Evolutionary conservation across 2,329 filamentous ascomycete species (phyloP).

Genomic region (Cladosporium sphaerospermum): DNA sequence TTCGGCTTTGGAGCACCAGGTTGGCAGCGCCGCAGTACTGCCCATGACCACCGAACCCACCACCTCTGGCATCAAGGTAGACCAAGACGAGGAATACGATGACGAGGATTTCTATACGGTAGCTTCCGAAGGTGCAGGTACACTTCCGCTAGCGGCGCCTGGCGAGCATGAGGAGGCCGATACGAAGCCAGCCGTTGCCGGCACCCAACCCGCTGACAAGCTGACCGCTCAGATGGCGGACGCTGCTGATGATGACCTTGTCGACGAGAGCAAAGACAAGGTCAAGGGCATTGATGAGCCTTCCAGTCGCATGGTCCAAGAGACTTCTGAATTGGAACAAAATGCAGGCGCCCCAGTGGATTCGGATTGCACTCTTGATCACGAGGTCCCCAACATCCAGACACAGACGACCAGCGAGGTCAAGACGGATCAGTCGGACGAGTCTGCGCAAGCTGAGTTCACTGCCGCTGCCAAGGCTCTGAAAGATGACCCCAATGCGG

Average conservation of each 20-base stretch:
- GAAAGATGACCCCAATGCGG: slow-evolving; percentile 34
- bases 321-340: slow-evolving; percentile 4
- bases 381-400: slow-evolving; percentile 4
- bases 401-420: neutral
- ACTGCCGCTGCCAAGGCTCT: slow-evolving; percentile 39
- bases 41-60: neutral
- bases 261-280: neutral
- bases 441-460: slow-evolving; percentile 37
- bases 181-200: neutral
- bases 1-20: slow-evolving; percentile 5
- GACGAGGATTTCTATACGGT: neutral
- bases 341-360: neutral
- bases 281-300: slow-evolving; percentile 1
- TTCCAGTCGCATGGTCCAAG: slow-evolving; percentile 5
- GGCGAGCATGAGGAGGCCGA: neutral
- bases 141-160: slow-evolving; percentile 8
- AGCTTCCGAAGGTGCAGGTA: neutral
- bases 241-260: slow-evolving; percentile 5
- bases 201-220: neutral
- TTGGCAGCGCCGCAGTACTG: neutral
- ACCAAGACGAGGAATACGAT: neutral
- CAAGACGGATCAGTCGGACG: slow-evolving; percentile 18
- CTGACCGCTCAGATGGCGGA: slow-evolving; percentile 6
- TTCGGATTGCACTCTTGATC: slow-evolving; percentile 20
- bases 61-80: neutral